A percentile compares a stretch with the other conserved stretches of the same genome.
Conservation (phyloP, 768 basidiomycete species). For the Suillus clintonianus region DNA sequence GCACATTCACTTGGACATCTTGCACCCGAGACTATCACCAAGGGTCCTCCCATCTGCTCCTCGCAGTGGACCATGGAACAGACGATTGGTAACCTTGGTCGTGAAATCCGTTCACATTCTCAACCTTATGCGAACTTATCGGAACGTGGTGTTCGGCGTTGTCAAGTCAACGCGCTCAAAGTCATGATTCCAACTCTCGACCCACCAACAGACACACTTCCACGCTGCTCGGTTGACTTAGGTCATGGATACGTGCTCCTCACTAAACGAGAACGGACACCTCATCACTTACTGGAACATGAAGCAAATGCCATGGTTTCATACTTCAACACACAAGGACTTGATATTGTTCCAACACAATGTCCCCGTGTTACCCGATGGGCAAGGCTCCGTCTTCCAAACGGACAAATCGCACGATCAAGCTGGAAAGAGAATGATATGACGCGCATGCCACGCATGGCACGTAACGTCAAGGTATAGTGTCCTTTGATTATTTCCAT, state of each 20-base stretch:
- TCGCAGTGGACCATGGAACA: slow-evolving; percentile 32
- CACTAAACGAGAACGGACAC: neutral
- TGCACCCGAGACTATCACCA: slow-evolving; percentile 16
- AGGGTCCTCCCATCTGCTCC: slow-evolving; percentile 22
- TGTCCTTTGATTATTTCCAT: too few species aligned
- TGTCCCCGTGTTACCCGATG: slow-evolving; percentile 5
- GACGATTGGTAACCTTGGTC: slow-evolving; percentile 26
- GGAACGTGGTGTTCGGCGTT: slow-evolving; percentile 18
- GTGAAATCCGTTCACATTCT: slow-evolving; percentile 23
- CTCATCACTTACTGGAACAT: neutral
- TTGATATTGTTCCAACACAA: neutral
- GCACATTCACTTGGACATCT: slow-evolving; percentile 29
- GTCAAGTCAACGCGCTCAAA: slow-evolving; percentile 20
- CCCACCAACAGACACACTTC: neutral
- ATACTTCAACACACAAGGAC: neutral
- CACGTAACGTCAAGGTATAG: neutral
- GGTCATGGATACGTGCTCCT: slow-evolving; percentile 16
- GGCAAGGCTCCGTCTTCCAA: slow-evolving; percentile 25
- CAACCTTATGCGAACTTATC: slow-evolving; percentile 30
- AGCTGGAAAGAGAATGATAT: neutral
- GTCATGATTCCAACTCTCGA: slow-evolving; percentile 14
- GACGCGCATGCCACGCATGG: neutral
- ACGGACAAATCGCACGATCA: slow-evolving; percentile 20
- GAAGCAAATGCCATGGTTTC: neutral
- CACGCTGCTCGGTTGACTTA: slow-evolving; percentile 1